A percentile compares a stretch with the other conserved stretches of the same genome.
phyloP scores from a whole-genome alignment of 352 stramenopile species.

The Phytophthora syringae region DNA sequence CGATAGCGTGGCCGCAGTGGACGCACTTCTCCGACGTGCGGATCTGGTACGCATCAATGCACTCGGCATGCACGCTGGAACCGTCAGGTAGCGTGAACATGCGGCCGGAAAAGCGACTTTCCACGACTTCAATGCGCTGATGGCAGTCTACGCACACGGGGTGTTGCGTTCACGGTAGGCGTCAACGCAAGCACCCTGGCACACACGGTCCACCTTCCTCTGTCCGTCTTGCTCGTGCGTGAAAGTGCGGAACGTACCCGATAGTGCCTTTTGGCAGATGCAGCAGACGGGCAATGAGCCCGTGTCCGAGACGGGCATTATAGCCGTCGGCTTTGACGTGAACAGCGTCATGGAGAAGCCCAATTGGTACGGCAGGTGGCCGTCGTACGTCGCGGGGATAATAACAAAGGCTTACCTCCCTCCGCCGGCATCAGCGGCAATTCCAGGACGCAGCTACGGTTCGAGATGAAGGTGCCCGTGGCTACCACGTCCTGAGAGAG shows the following conservation, averaged over 20 bases:
- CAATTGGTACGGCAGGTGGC: constrained; percentile 55
- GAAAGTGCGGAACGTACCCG: constrained; percentile 73
- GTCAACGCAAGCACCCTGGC: constrained; percentile 74
- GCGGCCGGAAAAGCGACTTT: constrained; percentile 75
- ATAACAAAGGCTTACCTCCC: constrained; percentile 61
- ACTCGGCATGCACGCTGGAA: constrained; percentile 81
- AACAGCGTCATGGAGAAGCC: constrained; percentile 65
- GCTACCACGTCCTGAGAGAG: constrained; percentile 78
- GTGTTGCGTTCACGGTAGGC: constrained; percentile 80
- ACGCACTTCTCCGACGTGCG: constrained; percentile 80
- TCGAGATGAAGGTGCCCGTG: constrained; percentile 88
- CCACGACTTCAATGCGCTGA: constrained; percentile 77
- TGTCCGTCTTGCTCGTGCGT: constrained; percentile 60
- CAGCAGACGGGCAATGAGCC: constrained; percentile 68
- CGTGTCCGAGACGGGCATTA: constrained; percentile 69
- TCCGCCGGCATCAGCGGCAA: constrained; percentile 49
- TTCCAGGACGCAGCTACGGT: constrained; percentile 76
- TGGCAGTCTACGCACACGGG: constrained; percentile 76
- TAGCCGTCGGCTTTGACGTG: constrained; percentile 63
- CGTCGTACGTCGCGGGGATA: constrained; percentile 77
- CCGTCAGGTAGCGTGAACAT: constrained; percentile 84
- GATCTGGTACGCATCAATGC: constrained; percentile 88
- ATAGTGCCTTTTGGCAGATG: constrained; percentile 67
- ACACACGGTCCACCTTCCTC: constrained; percentile 75
- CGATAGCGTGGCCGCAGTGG: constrained; percentile 82